Evolutionary conservation across 257 asterid genomes (phyloP), one percentile per base, ranked within the genome.

Genomic region (Scutellaria galericulata): DNA sequence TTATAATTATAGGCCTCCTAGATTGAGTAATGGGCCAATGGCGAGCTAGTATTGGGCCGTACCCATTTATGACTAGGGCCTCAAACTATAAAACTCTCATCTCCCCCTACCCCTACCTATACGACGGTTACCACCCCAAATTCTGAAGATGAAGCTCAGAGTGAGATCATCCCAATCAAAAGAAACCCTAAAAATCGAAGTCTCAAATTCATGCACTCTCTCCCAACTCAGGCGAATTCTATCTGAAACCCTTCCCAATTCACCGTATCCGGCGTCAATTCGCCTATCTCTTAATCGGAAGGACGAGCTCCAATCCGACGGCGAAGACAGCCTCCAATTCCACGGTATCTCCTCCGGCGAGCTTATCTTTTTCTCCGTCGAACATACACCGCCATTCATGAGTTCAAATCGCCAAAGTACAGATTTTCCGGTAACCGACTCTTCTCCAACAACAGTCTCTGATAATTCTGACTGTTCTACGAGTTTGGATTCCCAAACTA

Each of bases 291-390:
- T 88, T n/a, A 94, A 94, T 77, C 84, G 86, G 56, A 83, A 73
- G 37, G 95, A 88, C 50, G 90, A 92, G 31, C 87, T 95, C 59
- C 83, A 40, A 60, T 75, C 86, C 62, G 80, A 84, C 39, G 86
- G 78, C 45, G 83, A 78, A n/a, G 79, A 70, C 12, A 80, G 77
- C 44, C 92, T 95, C 57, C 88, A 83, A 9, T 80, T 83, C 7
- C 80, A 90, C 52, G 98, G 97, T 6, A 85, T 95, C 56, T 70
- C 96, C 40, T 41, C 89, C 1, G 97, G 97, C 11, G 97, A 92
- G 63, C 90, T 92, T 0, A 78, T 95, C 50, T 95, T 54, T 77
- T 90, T 77, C 80, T 77, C 86, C 22, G 18, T 80, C 11, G 86
- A 80, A 14, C 78, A 74, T 1, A 48, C 74, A 2, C 54, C 65